phyloP scores from a whole-genome alignment of 1,139 yeast species.

The Kodamaea ohmeri region DNA sequence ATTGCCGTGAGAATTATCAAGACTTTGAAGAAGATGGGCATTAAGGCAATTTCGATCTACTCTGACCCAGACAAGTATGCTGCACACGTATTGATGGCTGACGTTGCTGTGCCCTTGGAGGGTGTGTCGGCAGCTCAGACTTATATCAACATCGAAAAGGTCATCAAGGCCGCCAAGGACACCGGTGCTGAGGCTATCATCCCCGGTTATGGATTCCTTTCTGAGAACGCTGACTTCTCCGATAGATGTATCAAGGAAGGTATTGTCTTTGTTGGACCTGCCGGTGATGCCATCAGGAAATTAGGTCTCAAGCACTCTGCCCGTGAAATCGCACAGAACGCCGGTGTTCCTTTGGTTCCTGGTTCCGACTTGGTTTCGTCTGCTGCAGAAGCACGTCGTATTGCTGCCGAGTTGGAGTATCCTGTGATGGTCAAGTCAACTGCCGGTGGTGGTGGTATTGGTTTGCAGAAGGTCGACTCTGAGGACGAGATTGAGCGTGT shows the following conservation, averaged over 20 bases:
- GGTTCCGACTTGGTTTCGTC: conserved; percentile 80
- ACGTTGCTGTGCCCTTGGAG: conserved; percentile 71
- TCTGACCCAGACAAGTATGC: conserved; percentile 90
- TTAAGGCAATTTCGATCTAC: conserved; percentile 80
- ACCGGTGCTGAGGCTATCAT: conserved; percentile 88
- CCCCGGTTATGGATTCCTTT: conserved; percentile 95
- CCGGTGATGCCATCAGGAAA: conserved; percentile 86
- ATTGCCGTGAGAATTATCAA: conserved; percentile 92
- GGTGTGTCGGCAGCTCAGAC: conserved; percentile 90
- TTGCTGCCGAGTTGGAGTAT: conserved; percentile 77
- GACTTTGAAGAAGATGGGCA: conserved; percentile 76
- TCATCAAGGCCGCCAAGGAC: conserved; percentile 77
- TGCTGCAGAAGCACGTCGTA: conserved; percentile 67
- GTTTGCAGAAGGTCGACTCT: conserved; percentile 86
- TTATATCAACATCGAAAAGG: conserved; percentile 79
- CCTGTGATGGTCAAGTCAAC: conserved; percentile 97
- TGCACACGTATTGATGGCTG: conserved; percentile 80
- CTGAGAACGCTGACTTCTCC: conserved; percentile 95
- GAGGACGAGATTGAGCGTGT: conserved; percentile 78
- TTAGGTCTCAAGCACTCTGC: conserved; percentile 96
- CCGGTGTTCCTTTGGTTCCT: conserved; percentile 92
- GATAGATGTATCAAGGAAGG: conserved; percentile 82
- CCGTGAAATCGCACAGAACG: conserved; percentile 82
- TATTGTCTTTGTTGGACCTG: conserved; percentile 90
- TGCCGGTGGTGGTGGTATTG: conserved; percentile 99